Evolutionary conservation across 805 yeast species (phyloP).

Genomic region (Priceomyces melissophilus): DNA sequence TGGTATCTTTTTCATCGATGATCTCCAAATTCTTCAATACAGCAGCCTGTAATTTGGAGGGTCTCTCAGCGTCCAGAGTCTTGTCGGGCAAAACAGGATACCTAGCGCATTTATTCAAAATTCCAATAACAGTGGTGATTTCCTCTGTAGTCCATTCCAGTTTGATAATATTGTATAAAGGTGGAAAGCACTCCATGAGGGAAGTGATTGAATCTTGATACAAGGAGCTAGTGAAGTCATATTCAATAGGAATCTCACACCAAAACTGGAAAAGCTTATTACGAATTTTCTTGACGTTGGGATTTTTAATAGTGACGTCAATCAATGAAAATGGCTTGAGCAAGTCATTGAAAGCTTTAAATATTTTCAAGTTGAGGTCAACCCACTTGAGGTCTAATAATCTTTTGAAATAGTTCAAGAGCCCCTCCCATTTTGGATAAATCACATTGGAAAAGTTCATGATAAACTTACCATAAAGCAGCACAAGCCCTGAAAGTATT

Average conservation of each 20-base stretch:
- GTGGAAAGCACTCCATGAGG: constrained; percentile 51
- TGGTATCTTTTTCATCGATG: constrained; percentile 24
- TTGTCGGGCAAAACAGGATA: constrained; percentile 69
- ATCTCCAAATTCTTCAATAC: constrained; percentile 49
- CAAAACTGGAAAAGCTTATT: constrained; percentile 50
- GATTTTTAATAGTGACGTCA: constrained; percentile 2
- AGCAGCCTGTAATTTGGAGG: constrained; percentile 60
- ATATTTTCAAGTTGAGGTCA: constrained; percentile 55
- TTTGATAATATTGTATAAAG: constrained; percentile 38
- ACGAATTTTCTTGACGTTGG: constrained; percentile 16
- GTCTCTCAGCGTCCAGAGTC: constrained; percentile 46
- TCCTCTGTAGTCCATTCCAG: constrained; percentile 28
- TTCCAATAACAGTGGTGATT: constrained; percentile 50
- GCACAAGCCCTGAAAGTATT: constrained; percentile 62
- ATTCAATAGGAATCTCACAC: constrained; percentile 37
- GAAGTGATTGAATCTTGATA: constrained; percentile 63
- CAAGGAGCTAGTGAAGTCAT: constrained; percentile 39
- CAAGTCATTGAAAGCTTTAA: constrained; percentile 49
- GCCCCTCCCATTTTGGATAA: constrained; percentile 50
- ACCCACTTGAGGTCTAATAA: constrained; percentile 41
- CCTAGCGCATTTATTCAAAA: constrained; percentile 62
- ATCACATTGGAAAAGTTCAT: constrained; percentile 24
- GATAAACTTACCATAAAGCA: constrained; percentile 55
- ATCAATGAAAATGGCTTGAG: constrained; percentile 29
- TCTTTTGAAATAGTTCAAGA: constrained; percentile 47